Evolutionary conservation across 176 grass and related monocot genomes (phyloP), one percentile per base, ranked within the genome.

Genomic region (Rhynchospora tenuis): DNA sequence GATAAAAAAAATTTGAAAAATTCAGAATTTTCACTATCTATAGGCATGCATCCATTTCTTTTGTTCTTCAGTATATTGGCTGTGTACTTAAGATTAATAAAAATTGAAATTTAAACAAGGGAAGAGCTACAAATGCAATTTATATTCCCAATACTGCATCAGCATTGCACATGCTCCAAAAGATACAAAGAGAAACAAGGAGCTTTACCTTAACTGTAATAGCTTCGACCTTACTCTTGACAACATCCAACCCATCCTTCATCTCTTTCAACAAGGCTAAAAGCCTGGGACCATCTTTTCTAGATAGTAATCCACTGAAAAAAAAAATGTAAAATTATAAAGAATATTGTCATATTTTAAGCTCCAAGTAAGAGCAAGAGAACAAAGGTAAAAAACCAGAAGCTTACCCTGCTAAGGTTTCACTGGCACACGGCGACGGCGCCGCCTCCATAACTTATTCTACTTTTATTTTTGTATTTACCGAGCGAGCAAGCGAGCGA

Each of bases 241-340:
- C 87, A 85, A 79, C 82, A 86, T 91, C 89, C 56, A 98, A 80
- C 47, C 89, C 90, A 52, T 91, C 90, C 84, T 91, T 92, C 95
- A 94, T 95, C 86, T 98, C 95, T 85, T 87, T 94, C 45, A 94
- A 56, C 23, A 89, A 84, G 11, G 84, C 63, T 33, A 97, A 78
- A 24, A 94, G 90, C 78, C 82, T 88, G 43, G 90, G 85, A 31
- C 85, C 84, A 66, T 97, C 91, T 33, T 93, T 83, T 0, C 90
- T 90, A 75, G 6, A 77, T 11, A 64, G 56, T 11, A 47, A 82
- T 47, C 42, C 29, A 81, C 24, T 45, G n/a, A 44, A 58, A 59
- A 38, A 10, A 59, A 6, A 81, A 61, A n/a, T n/a, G n/a, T n/a
- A 58, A 4, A 0, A 66, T 38, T 38, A 38, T 17, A 12, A 63